Conservation (phyloP, 2,329 filamentous ascomycete genomes). For the Arthroderma sp. region DNA sequence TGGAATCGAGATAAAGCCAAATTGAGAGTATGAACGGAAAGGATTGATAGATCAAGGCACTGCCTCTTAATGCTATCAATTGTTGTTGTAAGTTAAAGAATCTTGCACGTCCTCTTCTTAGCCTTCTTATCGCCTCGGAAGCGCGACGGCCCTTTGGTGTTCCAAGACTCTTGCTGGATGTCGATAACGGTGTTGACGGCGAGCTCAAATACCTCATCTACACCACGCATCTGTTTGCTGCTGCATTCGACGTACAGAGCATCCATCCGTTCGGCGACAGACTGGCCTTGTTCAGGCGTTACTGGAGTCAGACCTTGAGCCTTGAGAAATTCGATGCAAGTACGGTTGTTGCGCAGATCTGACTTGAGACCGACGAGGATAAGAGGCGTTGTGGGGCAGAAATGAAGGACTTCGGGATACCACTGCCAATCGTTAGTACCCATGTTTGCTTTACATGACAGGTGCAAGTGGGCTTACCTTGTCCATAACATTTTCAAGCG, state of each 20-base stretch:
- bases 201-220: slow-evolving; percentile 89
- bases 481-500: slow-evolving; percentile 94
- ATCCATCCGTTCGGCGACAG: slow-evolving; percentile 84
- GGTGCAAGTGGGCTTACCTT: slow-evolving; percentile 51
- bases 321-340: slow-evolving; percentile 96
- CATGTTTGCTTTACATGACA: background rate
- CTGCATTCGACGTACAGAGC: slow-evolving; percentile 97
- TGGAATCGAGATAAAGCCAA: too few relatives aligned
- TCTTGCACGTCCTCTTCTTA: slow-evolving; percentile 73
- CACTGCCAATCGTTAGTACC: slow-evolving; percentile 45
- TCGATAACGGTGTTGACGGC: slow-evolving; percentile 83
- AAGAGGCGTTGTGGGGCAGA: slow-evolving; percentile 93
- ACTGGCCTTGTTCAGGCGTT: slow-evolving; percentile 74
- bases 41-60: background rate
- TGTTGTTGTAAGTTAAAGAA: slow-evolving; percentile 45
- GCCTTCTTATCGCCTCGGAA: slow-evolving; percentile 45
- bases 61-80: background rate
- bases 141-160: slow-evolving; percentile 29
- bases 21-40: too few relatives aligned
- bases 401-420: slow-evolving; percentile 98
- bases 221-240: slow-evolving; percentile 90
- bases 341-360: slow-evolving; percentile 86
- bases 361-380: slow-evolving; percentile 95
- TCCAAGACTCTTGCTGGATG: slow-evolving; percentile 51
- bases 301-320: slow-evolving; percentile 94